Percentiles rank a stretch among this genome's conserved stretches.
Evolutionary conservation across 768 basidiomycete species (phyloP).

Genomic region (Termitomyces sp.): DNA sequence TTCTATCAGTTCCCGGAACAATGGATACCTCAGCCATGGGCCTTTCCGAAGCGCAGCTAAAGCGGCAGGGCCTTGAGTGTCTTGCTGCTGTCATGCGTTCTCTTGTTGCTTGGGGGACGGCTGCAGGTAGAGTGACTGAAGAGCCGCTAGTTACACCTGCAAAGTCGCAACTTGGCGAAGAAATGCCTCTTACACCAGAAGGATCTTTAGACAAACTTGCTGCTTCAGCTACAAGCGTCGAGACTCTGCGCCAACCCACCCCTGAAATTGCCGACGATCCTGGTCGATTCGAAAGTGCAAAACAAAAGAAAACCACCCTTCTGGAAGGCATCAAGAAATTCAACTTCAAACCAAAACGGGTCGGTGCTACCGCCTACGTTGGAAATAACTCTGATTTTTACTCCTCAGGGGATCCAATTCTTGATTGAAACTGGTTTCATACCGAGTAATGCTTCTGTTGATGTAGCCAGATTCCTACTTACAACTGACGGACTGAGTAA

Average conservation of each 20-base stretch:
- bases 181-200: conserved; percentile 53
- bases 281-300: conserved; percentile 88
- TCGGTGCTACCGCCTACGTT: conserved; percentile 30
- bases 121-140: conserved; percentile 42
- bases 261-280: conserved; percentile 90
- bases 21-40: conserved; percentile 67
- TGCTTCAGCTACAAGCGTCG: conserved; percentile 41
- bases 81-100: conserved; percentile 86
- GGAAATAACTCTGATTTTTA: neutral
- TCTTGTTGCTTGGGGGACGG: conserved; percentile 86
- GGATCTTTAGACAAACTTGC: conserved; percentile 54
- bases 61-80: conserved; percentile 93
- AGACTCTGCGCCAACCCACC: conserved; percentile 62
- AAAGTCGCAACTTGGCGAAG: conserved; percentile 50
- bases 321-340: conserved; percentile 97
- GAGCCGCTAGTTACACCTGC: conserved; percentile 34
- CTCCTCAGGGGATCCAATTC: conserved; percentile 77
- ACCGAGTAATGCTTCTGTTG: conserved; percentile 59
- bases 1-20: conserved; percentile 61
- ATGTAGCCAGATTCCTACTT: conserved; percentile 83
- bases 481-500: conserved; percentile 92
- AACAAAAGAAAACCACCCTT: conserved; percentile 92
- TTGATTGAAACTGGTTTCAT: conserved; percentile 89
- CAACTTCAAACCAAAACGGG: conserved; percentile 97
- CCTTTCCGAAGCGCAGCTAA: conserved; percentile 78